Conservation (phyloP, 73 alveolate genomes). For the Blepharisma japonicum region DNA sequence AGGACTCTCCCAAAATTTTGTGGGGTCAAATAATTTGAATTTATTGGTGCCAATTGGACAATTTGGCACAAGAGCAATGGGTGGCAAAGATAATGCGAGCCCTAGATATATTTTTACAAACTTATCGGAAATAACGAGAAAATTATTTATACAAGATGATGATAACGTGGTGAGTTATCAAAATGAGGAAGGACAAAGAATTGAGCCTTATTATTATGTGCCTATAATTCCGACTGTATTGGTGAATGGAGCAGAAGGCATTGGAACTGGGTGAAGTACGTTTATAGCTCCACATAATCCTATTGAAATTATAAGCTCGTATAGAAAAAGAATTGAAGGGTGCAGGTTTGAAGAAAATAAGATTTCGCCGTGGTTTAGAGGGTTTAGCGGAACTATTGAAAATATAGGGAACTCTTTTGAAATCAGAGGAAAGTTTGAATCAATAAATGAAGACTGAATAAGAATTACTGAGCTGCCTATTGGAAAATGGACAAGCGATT, state of each 20-base stretch:
- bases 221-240: slow-evolving; percentile 97
- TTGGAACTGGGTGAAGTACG: slow-evolving; percentile 99
- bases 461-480: slow-evolving; percentile 92
- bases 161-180: slow-evolving; percentile 92
- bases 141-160: slow-evolving; percentile 92
- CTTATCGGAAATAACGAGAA: slow-evolving; percentile 83
- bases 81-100: slow-evolving; percentile 99
- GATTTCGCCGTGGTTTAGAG: slow-evolving; percentile 88
- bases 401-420: slow-evolving; percentile 59
- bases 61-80: slow-evolving; percentile 97
- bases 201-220: slow-evolving; percentile 98
- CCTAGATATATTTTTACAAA: slow-evolving; percentile 99
- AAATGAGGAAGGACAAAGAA: slow-evolving; percentile 98
- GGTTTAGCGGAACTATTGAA: slow-evolving; percentile 82
- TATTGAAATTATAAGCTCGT: slow-evolving; percentile 83
- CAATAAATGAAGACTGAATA: slow-evolving; percentile 72
- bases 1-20: slow-evolving; percentile 97
- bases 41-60: slow-evolving; percentile 95
- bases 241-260: slow-evolving; percentile 99
- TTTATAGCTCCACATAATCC: slow-evolving; percentile 94
- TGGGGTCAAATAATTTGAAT: slow-evolving; percentile 96
- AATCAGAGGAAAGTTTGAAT: slow-evolving; percentile 79
- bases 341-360: slow-evolving; percentile 49
- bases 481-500: slow-evolving; percentile 93
- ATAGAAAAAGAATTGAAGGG: slow-evolving; percentile 75